Evolutionary conservation across 768 basidiomycete species (phyloP).

Genomic region (Podaxis rugospora): DNA sequence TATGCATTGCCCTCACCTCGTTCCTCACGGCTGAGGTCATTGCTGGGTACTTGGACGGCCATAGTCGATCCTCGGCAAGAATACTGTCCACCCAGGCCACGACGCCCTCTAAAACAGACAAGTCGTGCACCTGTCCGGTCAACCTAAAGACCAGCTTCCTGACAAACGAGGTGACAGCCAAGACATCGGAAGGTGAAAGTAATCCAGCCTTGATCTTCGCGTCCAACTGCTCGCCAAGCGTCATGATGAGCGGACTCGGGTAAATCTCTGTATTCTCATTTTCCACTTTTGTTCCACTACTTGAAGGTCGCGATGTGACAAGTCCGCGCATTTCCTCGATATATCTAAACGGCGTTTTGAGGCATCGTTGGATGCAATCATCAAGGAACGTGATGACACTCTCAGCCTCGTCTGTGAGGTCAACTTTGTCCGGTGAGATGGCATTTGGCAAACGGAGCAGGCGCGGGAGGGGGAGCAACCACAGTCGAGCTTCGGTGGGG

Average conservation of each 20-base stretch:
- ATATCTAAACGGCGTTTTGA: constrained; percentile 83
- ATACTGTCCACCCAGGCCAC: constrained; percentile 32
- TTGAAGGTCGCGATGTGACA: constrained; percentile 12
- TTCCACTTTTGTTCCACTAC: neutral
- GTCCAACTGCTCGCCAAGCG: constrained; percentile 71
- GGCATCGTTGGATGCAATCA: constrained; percentile 77
- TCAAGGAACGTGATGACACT: constrained; percentile 71
- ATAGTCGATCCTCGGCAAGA: constrained; percentile 22
- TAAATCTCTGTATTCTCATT: constrained; percentile 4
- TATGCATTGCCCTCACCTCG: constrained; percentile 18
- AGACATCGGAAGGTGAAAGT: constrained; percentile 53
- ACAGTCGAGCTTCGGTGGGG: constrained; percentile 62
- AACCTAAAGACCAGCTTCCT: constrained; percentile 61
- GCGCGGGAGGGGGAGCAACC: constrained; percentile 65
- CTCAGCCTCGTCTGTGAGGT: constrained; percentile 51
- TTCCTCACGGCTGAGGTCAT: constrained; percentile 13
- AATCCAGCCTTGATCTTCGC: constrained; percentile 59
- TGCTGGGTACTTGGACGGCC: constrained; percentile 31
- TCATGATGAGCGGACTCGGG: constrained; percentile 61
- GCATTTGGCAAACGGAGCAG: constrained; percentile 29
- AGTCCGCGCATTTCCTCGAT: constrained; percentile 62
- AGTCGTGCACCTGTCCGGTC: constrained; percentile 46
- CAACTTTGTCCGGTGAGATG: constrained; percentile 46
- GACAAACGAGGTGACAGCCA: constrained; percentile 60
- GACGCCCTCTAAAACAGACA: constrained; percentile 32